Evolutionary conservation across 1,139 yeast species (phyloP).

Genomic region (Pichia sp.): DNA sequence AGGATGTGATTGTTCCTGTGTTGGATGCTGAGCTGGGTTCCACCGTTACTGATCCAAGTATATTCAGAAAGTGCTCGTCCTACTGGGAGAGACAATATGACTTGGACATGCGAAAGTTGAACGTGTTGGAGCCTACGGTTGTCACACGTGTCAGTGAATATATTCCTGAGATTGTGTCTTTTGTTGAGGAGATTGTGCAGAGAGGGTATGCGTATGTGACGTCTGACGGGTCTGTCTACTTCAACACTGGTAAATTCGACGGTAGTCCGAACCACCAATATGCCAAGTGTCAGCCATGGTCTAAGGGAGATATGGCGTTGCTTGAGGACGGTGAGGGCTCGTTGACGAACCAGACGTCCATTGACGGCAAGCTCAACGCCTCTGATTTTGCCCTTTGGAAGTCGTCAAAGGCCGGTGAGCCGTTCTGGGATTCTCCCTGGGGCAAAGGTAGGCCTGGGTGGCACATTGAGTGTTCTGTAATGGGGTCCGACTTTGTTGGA

Average conservation of each 20-base stretch:
- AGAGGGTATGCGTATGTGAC: slow-evolving; percentile 86
- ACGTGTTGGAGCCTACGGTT: slow-evolving; percentile 77
- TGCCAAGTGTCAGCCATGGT: slow-evolving; percentile 98
- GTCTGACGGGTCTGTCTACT: slow-evolving; percentile 87
- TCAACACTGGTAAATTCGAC: slow-evolving; percentile 83
- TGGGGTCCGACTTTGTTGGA: slow-evolving; percentile 92
- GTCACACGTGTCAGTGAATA: slow-evolving; percentile 97
- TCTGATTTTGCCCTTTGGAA: slow-evolving; percentile 98
- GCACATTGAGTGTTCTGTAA: slow-evolving; percentile 99
- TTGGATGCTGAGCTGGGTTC: slow-evolving; percentile 72
- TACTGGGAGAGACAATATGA: slow-evolving; percentile 86
- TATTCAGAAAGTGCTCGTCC: slow-evolving; percentile 78
- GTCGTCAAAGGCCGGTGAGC: slow-evolving; percentile 95
- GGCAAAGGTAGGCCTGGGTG: slow-evolving; percentile 98
- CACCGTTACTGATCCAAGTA: slow-evolving; percentile 74
- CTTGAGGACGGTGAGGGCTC: slow-evolving; percentile 97
- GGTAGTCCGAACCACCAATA: slow-evolving; percentile 66
- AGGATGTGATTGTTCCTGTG: slow-evolving; percentile 70
- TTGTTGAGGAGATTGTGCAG: slow-evolving; percentile 65
- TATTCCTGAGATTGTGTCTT: slow-evolving; percentile 82
- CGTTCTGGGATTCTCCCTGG: slow-evolving; percentile 94
- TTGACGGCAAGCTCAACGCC: slow-evolving; percentile 55
- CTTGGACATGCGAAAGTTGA: slow-evolving; percentile 78
- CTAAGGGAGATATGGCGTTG: slow-evolving; percentile 79
- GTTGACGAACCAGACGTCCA: slow-evolving; percentile 45